A percentile compares a stretch with the other conserved stretches of the same genome.
Conservation (phyloP, 2,329 filamentous ascomycete species). For the Periconia digitata region DNA sequence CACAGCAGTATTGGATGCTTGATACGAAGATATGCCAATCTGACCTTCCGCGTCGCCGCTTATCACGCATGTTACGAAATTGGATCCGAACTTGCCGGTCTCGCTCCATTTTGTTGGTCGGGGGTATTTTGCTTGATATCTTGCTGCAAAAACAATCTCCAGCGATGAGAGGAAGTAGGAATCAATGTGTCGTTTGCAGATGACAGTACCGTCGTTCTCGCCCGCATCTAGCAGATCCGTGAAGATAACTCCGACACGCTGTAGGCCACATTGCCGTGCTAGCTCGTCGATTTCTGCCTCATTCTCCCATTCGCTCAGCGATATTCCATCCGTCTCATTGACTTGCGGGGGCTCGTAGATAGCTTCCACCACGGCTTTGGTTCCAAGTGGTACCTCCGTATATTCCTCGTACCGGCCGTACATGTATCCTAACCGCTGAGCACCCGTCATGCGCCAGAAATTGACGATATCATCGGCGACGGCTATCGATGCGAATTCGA, state of each 20-base stretch:
- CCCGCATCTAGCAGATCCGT: conserved; percentile 87
- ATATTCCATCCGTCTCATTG: conserved; percentile 85
- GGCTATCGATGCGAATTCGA: conserved; percentile 85
- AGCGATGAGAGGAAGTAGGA: conserved; percentile 93
- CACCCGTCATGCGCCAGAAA: conserved; percentile 84
- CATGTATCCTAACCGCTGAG: conserved; percentile 83
- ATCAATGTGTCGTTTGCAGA: conserved; percentile 95
- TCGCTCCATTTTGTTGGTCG: conserved; percentile 97
- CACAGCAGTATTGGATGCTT: conserved; percentile 91
- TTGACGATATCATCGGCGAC: conserved; percentile 90
- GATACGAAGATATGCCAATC: conserved; percentile 88
- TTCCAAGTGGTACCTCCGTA: conserved; percentile 84
- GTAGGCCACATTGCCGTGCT: conserved; percentile 78
- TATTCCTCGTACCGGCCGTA: conserved; percentile 93
- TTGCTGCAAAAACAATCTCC: conserved; percentile 85
- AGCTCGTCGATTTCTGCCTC: conserved; percentile 80
- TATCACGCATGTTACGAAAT: conserved; percentile 94
- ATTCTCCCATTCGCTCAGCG: conserved; percentile 80
- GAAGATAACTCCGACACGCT: conserved; percentile 90
- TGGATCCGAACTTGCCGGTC: conserved; percentile 88
- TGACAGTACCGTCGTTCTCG: conserved; percentile 76
- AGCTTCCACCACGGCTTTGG: conserved; percentile 94
- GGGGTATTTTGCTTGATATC: conserved; percentile 83
- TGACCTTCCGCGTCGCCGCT: conserved; percentile 89
- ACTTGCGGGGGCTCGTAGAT: conserved; percentile 96